Base-by-base conservation (phyloP, 495 filamentous ascomycete genomes). In the Hypoxylon intermedium region DNA sequence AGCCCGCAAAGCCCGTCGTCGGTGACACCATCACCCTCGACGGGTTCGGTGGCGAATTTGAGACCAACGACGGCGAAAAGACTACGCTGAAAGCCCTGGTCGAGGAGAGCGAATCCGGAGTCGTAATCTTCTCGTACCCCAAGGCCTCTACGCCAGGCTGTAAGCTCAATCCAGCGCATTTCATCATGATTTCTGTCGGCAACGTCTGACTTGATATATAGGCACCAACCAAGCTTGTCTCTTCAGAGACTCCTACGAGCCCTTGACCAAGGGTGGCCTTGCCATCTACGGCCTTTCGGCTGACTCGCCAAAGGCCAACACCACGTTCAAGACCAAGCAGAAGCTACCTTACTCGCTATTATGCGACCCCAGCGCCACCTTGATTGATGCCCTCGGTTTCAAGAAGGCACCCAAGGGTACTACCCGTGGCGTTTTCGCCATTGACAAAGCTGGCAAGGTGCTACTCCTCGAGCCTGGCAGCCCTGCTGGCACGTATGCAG, bases 61-160 rank as follows among this genome's bases (percentile, higher is more conserved):
- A 92, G 75, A 93, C 87, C 48, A 84, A 97, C 64, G 89, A 96
- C 63, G 92, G 91, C 59, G 73, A 72, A 31, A 90, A 86, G 72
- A 91, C 87, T 9, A 92, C 83, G 1, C 77, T 98, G 46, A 84
- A 88, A 74, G 79, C 79, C 49, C 83, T 98, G 19, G 84, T 97
- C 12, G 88, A 90, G 36, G 82, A 87, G 60, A 93, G 92, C 79
- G 87, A 91, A 75, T 79, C 81, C 44, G 93, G 94, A 16, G 89
- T 98, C 18, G 89, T 96, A 12, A 73, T 98, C 24, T 98, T 98
- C 72, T 96, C 92, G 28, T 98, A 97, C 70, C 94, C 94, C 24
- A 96, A 89, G 79, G 94, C 94, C 55, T 93, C 89, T 9, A 98
- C 94, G 21, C 90, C 90, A 21, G 94, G 95, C 53, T 98, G 94